Evolutionary conservation across 345 rosid genomes (phyloP).

Genomic region (Turnera subulata): DNA sequence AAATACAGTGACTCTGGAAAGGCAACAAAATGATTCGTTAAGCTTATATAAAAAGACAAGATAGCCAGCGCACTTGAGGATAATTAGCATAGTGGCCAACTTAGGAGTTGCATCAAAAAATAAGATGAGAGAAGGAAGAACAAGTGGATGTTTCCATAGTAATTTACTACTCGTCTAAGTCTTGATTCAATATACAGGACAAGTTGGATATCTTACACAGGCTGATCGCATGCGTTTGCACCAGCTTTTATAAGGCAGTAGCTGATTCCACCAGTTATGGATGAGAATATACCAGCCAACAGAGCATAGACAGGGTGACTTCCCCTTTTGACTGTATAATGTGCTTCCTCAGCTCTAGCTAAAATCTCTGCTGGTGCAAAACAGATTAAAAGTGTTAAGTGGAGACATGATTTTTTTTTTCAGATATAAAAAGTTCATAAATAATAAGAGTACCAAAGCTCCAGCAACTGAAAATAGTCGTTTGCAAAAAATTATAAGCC

Average conservation of each 20-base stretch:
- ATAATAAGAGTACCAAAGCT: no score
- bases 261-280: constrained; percentile 78
- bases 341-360: constrained; percentile 30
- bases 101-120: background rate
- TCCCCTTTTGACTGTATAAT: constrained; percentile 20
- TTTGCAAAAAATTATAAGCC: no score
- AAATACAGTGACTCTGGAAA: constrained; percentile 68
- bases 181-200: constrained; percentile 1
- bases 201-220: constrained; percentile 54
- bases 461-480: no score
- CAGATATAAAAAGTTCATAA: no score
- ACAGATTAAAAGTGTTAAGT: background rate
- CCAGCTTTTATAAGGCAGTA: constrained; percentile 74
- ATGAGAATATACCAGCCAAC: constrained; percentile 64
- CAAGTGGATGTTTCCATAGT: background rate
- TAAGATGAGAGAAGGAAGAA: background rate
- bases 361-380: constrained; percentile 31
- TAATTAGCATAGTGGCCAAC: background rate
- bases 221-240: constrained; percentile 81
- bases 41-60: background rate
- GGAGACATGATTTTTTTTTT: no score
- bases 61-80: background rate
- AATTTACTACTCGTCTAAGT: background rate
- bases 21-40: constrained; percentile 5
- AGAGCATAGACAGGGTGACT: constrained; percentile 45